These are phyloP conservation scores for Chondrostereum purpureum DNA, from an alignment of 1,284 basidiomycete species.

Conservation along the genomic window DNA sequence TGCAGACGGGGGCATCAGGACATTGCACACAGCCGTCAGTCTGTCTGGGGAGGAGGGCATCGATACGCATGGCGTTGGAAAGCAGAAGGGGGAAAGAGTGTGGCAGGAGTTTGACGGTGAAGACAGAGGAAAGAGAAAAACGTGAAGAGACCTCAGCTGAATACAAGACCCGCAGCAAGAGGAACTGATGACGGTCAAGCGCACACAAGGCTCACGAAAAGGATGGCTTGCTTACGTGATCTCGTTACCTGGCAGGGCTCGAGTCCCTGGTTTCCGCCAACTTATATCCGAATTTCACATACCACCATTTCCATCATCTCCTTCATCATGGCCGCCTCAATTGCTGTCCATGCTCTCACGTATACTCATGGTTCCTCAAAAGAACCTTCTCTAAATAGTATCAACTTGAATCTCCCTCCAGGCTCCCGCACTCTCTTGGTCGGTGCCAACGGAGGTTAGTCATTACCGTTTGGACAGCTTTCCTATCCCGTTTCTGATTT, in stretches of 20 bases:
- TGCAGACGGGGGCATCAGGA: constrained; percentile 42
- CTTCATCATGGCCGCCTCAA: constrained; percentile 2
- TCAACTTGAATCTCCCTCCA: constrained; percentile 7
- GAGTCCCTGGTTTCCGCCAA: neutral
- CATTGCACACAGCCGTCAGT: constrained; percentile 32
- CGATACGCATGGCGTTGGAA: constrained; percentile 40
- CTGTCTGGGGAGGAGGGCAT: constrained; percentile 36
- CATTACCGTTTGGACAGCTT: neutral
- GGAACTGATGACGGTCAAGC: neutral
- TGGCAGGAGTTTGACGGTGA: constrained; percentile 22
- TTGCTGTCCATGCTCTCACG: neutral
- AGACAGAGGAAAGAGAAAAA: constrained; percentile 17
- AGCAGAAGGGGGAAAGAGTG: constrained; percentile 27
- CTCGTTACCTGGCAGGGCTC: neutral
- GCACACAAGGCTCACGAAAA: no score
- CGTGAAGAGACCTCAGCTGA: constrained; percentile 10
- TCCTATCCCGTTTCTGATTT: neutral
- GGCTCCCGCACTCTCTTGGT: constrained; percentile 12
- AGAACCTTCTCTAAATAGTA: constrained; percentile 9
- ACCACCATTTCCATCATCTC: neutral
- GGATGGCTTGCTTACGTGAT: neutral
- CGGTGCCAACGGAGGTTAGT: constrained; percentile 12
- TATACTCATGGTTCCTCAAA: neutral
- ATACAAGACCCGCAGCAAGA: neutral
- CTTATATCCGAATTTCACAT: neutral